Percentiles rank a stretch among this genome's conserved stretches.
Evolutionary conservation across 306 rosid species (phyloP).

Genomic region (Geum urbanum): DNA sequence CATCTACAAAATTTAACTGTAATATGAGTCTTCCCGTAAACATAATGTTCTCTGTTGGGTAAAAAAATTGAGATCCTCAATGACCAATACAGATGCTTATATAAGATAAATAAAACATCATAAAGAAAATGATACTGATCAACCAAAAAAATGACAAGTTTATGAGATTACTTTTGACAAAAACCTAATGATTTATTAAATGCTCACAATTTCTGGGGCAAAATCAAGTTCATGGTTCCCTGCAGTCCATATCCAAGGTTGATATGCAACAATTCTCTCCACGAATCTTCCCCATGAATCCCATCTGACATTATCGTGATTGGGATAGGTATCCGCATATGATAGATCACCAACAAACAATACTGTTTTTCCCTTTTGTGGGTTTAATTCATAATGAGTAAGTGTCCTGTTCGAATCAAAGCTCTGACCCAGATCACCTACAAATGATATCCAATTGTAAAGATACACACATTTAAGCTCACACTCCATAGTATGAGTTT

Average conservation of each 20-base stretch:
- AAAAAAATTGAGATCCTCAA: background rate
- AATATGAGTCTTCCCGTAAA: background rate
- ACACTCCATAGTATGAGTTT: background rate
- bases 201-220: conserved; percentile 64
- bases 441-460: background rate
- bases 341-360: conserved; percentile 81
- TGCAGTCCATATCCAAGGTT: conserved; percentile 97
- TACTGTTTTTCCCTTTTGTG: conserved; percentile 57
- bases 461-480: background rate
- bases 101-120: background rate
- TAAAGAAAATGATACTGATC: background rate
- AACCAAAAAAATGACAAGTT: background rate
- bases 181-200: background rate
- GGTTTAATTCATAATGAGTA: conserved; percentile 63
- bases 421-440: conserved; percentile 92
- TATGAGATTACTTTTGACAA: background rate
- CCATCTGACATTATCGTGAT: conserved; percentile 74
- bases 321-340: conserved; percentile 66
- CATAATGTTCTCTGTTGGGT: background rate
- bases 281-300: conserved; percentile 82
- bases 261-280: conserved; percentile 87
- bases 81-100: background rate
- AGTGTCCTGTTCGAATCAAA: conserved; percentile 74
- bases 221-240: conserved; percentile 88
- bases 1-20: background rate